Evolutionary conservation across 306 rosid species (phyloP), one percentile per base, ranked within the genome.

Genomic region (Vigna angularis): DNA sequence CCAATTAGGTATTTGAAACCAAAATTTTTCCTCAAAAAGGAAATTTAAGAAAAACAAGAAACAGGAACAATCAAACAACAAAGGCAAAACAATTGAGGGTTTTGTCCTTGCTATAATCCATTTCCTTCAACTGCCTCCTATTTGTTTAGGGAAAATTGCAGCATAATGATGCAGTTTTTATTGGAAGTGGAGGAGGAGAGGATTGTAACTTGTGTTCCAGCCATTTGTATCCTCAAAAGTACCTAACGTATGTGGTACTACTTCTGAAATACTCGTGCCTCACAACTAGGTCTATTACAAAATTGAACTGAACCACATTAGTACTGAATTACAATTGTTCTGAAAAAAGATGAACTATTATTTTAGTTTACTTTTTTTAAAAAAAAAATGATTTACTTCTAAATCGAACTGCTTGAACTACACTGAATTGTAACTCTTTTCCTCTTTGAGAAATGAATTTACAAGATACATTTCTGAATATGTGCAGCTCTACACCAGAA

Each of bases 401-500:
- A 40, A 40, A 40, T 8, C 7, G 45, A 40, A 40, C 10, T 40
- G 3, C 45, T 40, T 40, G 11, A 40, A 0, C 45, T 40, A 40
- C 9, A 40, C 3, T 8, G 44, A 38, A 38, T 7, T 38, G 11
- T 40, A 28, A 17, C 20, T 57, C 28, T 32, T 56, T 59, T 14
- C 44, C 64, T 68, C 56, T 78, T 36, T 57, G 17, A 61, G 64
- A 58, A 24, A 73, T 42, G 44, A 24, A 62, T 30, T 36, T 9
- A 32, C 20, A n/a, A 9, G 45, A 73, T 26, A 57, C 20, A 30
- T 73, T 72, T 53, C 26, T 53, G 15, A 24, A 73, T 26, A 58
- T 34, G 16, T 50, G 45, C 61, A 70, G 51, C 30, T 34, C 47
- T 57, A 67, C 13, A 59, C 22, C 55, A 48, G 1, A 70, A 28